Base-by-base conservation (phyloP, 1,284 basidiomycete genomes). In the Fistulina hepatica region DNA sequence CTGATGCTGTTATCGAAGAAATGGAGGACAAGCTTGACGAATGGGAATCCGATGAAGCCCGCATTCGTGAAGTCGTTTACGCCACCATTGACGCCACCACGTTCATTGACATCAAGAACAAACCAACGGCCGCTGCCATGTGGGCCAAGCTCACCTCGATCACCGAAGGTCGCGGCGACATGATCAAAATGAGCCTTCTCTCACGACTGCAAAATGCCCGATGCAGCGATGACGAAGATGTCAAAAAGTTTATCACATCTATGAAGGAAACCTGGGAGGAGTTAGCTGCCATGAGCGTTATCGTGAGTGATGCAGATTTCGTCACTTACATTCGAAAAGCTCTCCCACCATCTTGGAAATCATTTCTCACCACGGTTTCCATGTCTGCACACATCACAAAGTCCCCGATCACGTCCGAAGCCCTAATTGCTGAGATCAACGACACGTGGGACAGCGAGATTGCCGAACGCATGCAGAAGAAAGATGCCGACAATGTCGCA, bases 41-140 rank as follows among this genome's bases (percentile, higher is more conserved):
- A 5, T 59, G 48, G 33, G 25, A 46, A 12, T 40, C 48, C 31
- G 48, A 51, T 33, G 40, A 57, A 33, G 51, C 49, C 1, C 40
- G 44, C 23, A 48, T 52, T 35, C 42, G 40, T 2, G 41, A 55
- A 21, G 39, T 55, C 34, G 48, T 58, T 42, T 52, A 55, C 36
- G 33, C 46, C 13, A 51, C 48, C 3, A 39, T 55, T n/a, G 35
- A 36, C 21, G 30, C 44, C 30, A 46, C 48, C 9, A 50, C 36
- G 6, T 50, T 51, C 41, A 35, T 49, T n/a, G 44, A 51, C n/a
- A 48, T 56, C 37, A 53, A 52, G 36, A 30, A 32, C 10, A 26
- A 50, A 24, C 7, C 36, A 0, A 41, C 37, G 11, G 44, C 50
- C 15, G 23, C 35, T n/a, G 34, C 37, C 1, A 37, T 53, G 13